Base-by-base conservation (phyloP, 768 basidiomycete species). In the Ramaria sp. region DNA sequence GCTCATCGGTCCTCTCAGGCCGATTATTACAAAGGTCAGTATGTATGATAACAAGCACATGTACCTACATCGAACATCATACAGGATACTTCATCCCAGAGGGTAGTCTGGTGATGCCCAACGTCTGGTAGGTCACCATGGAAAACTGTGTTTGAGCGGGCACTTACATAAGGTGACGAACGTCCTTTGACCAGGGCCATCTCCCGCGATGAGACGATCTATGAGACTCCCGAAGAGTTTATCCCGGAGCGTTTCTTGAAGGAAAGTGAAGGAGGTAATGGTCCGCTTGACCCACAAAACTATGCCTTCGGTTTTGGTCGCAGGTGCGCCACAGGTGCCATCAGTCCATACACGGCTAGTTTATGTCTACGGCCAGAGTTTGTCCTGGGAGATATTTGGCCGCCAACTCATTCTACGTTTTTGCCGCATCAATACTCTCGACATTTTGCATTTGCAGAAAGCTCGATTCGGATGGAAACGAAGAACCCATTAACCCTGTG, bases 321-420 rank as follows among this genome's bases (percentile, higher is more conserved):
- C 20, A 48, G 46, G 46, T 48, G 19, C 46, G 27, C 11, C 22
- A 30, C 46, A 48, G 12, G 15, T 48, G 15, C 27, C 13, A 7
- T 48, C 11, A 3, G 19, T 2, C 12, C 46, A 48, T 4, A 48
- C 12, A 15, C n/a, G n/a, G n/a, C 3, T 15, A 3, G 46, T 13
- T 12, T 48, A 12, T 3, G 15, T 12, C 19, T 20, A 12, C 22
- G 22, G 22, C 46, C 22, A 54, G 53, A 54, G 22, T 54, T n/a
- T 54, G 53, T 24, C 53, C 53, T 11, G 53, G 53, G 13, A 39
- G 53, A 22, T 43, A 22, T 38, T 22, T 54, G 38, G 53, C 53
- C 19, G 41, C 42, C 27, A 43, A 43, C 22, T 27, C 38, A 33
- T 7, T 54, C 5, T 54, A 34, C 19, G 41, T 54, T 20, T n/a